Base-by-base conservation (phyloP, 257 asterid genomes). In the Nicotiana tomentosiformis region DNA sequence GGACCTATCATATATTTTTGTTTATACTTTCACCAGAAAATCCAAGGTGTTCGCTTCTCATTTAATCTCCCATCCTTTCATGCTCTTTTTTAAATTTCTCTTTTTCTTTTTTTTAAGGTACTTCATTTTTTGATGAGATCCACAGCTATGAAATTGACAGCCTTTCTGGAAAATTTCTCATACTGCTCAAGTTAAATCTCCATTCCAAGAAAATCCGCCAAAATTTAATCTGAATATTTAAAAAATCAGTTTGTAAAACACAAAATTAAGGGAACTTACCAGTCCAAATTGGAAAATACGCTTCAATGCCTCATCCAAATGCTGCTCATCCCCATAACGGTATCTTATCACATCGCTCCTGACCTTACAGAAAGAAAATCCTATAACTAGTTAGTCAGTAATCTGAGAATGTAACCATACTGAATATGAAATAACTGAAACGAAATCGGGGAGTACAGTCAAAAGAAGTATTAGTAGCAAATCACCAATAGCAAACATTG, bases 241-340 rank as follows among this genome's bases (percentile, higher is more conserved):
- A 67, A 26, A 7, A 3, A 14, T 14, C 26, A 74, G 43, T 15
- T 74, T 49, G 8, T 1, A 74, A 2, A 74, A 74, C 80, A 49
- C 43, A 74, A 46, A 2, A 8, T 5, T 15, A 49, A 74, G 15
- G 62, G 23, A 26, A 74, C 32, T 51, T 91, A 96, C 99, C 99
- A 78, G 94, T 9, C 99, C 97, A 78, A 93, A 96, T 82, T 96
- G 98, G 87, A 96, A 96, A 83, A 96, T 96, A 81, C 99, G 88
- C 88, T 94, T 96, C 85, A 94, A 84, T 77, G 99, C 98, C 88
- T 96, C 99, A 1, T 96, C 99, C 79, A 94, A 88, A 91, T 94
- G 99, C 64, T 96, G 99, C 85, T 96, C 99, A 57, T 96, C 99
- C 67, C 99, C 99, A 78, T 94, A 96, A 77, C 98, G 98, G 66